Conservation (phyloP, 768 basidiomycete genomes). For the Leccinum pellstonianum region DNA sequence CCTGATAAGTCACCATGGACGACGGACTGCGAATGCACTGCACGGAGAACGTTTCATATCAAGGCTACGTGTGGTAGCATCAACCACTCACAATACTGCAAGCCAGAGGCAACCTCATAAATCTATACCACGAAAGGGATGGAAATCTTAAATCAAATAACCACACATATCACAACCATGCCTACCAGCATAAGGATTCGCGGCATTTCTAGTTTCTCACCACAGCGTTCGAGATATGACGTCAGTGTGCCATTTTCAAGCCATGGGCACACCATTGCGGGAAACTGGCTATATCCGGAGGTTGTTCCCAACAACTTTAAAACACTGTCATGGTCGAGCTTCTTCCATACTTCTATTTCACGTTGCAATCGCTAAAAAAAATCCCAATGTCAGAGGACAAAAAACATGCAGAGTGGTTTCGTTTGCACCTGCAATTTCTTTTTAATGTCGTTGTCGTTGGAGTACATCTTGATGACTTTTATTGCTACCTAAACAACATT, state of each 20-base stretch:
- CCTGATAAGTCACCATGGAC: background rate
- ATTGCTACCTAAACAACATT: background rate
- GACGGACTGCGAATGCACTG: background rate
- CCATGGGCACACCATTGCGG: background rate
- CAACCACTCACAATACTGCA: background rate
- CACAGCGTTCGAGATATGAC: background rate
- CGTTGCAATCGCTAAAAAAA: constrained; percentile 1
- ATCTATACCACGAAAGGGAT: background rate
- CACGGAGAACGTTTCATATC: background rate
- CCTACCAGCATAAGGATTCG: background rate
- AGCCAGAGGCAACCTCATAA: background rate
- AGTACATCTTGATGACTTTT: constrained; percentile 7
- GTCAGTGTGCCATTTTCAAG: background rate
- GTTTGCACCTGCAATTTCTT: constrained; percentile 1
- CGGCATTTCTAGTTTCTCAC: background rate
- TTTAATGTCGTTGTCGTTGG: background rate
- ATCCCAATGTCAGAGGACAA: background rate
- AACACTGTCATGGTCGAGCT: constrained; percentile 2
- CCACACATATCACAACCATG: background rate
- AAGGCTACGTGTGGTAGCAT: background rate
- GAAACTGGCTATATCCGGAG: background rate
- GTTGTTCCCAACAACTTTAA: background rate
- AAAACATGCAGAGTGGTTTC: background rate
- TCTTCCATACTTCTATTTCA: constrained; percentile 9
- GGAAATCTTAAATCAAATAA: background rate